phyloP scores from a whole-genome alignment of 257 asterid species.

The Jacaranda mimosifolia region DNA sequence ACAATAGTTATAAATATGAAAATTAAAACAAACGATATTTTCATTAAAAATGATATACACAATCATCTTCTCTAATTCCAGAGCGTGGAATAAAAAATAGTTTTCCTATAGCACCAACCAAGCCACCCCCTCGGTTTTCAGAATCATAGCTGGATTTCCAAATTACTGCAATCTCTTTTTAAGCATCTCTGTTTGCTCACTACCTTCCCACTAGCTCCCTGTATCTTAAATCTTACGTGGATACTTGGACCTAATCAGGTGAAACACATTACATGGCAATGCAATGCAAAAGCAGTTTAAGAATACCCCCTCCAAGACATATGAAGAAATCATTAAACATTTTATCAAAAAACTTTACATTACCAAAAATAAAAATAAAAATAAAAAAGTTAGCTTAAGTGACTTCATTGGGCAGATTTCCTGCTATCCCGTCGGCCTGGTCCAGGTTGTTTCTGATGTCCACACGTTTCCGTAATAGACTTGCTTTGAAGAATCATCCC shows the following conservation, averaged over 20 bases:
- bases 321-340: not conserved
- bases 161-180: too few species aligned
- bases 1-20: too few species aligned
- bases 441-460: constrained; percentile 89
- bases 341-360: not conserved
- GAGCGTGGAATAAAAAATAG: too few species aligned
- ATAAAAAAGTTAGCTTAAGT: not conserved
- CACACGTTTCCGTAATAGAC: constrained; percentile 71
- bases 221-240: not conserved
- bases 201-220: too few species aligned
- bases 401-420: not conserved
- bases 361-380: not conserved
- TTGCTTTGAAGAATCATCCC: constrained; percentile 85
- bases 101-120: too few species aligned
- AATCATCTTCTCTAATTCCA: too few species aligned
- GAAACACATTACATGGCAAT: too few species aligned
- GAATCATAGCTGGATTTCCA: too few species aligned
- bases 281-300: not conserved
- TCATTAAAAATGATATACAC: too few species aligned
- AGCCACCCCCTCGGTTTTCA: too few species aligned
- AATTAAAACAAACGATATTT: too few species aligned
- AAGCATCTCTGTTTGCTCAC: not conserved
- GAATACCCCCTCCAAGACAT: not conserved
- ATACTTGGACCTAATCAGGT: too few species aligned
- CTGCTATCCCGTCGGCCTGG: constrained; percentile 54